A percentile compares a stretch with the other conserved stretches of the same genome.
Conservation (phyloP, 2,329 filamentous ascomycete genomes). For the Pseudopithomyces chartarum region DNA sequence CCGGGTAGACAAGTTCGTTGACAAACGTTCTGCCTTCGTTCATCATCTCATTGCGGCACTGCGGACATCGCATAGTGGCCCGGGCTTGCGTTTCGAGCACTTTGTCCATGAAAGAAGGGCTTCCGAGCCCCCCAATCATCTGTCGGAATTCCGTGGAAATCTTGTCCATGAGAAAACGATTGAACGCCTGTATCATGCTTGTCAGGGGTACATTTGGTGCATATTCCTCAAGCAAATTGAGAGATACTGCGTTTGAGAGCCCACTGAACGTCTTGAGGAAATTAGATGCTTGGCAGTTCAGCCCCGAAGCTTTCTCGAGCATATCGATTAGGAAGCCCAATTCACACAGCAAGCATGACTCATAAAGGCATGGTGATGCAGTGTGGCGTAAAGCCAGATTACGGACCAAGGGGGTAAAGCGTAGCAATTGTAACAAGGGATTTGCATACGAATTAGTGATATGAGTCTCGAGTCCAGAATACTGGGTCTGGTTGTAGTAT, state of each 20-base stretch:
- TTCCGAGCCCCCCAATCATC: conserved; percentile 64
- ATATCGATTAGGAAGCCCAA: conserved; percentile 96
- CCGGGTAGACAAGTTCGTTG: conserved; percentile 84
- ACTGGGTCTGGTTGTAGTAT: conserved; percentile 92
- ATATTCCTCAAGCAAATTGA: conserved; percentile 86
- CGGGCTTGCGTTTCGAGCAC: conserved; percentile 73
- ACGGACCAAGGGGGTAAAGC: conserved; percentile 85
- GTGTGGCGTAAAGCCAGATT: conserved; percentile 90
- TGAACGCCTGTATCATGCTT: conserved; percentile 82
- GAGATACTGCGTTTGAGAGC: conserved; percentile 74
- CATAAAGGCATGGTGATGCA: conserved; percentile 79
- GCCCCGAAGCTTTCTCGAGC: conserved; percentile 92
- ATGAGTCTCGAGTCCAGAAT: conserved; percentile 92
- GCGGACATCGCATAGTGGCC: conserved; percentile 79
- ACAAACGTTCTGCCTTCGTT: conserved; percentile 79
- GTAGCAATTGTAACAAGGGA: conserved; percentile 84
- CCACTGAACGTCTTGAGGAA: conserved; percentile 87
- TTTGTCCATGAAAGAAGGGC: conserved; percentile 67
- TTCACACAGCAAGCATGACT: conserved; percentile 88
- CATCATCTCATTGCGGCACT: conserved; percentile 85
- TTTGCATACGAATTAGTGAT: conserved; percentile 98
- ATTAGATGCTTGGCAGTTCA: conserved; percentile 96
- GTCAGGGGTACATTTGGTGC: conserved; percentile 73
- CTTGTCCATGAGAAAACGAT: conserved; percentile 82
- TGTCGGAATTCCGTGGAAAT: conserved; percentile 77